Conservation (phyloP, 306 rosid genomes). For the Medicago ruthenica region DNA sequence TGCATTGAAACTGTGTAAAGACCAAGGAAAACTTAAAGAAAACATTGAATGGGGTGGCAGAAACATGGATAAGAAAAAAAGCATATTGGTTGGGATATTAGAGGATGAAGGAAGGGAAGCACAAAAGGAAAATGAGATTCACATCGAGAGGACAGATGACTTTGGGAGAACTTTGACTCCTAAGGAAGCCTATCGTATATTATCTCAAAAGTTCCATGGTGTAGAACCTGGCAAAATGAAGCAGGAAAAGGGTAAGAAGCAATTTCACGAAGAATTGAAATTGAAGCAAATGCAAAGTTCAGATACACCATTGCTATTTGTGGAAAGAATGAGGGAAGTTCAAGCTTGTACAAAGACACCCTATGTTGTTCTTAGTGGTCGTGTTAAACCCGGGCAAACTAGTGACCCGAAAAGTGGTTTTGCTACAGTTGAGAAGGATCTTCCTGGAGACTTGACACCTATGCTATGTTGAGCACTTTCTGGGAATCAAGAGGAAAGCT, state of each 20-base stretch:
- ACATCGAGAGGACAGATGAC: constrained; percentile 88
- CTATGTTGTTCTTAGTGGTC: constrained; percentile 94
- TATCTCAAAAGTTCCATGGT: constrained; percentile 92
- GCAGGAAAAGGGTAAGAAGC: constrained; percentile 92
- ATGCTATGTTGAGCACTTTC: background rate
- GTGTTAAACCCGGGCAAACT: constrained; percentile 73
- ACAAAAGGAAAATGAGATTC: constrained; percentile 78
- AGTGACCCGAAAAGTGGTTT: no score
- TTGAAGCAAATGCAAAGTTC: constrained; percentile 91
- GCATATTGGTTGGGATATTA: constrained; percentile 80
- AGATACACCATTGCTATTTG: constrained; percentile 80
- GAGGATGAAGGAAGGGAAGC: constrained; percentile 70
- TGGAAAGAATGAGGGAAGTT: constrained; percentile 94
- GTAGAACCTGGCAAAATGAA: constrained; percentile 94
- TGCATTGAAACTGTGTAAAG: constrained; percentile 78
- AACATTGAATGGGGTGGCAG: constrained; percentile 95
- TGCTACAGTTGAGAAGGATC: no score
- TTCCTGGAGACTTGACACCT: no score
- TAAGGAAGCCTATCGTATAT: constrained; percentile 77
- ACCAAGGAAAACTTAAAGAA: constrained; percentile 91
- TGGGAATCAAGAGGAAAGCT: background rate
- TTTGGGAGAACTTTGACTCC: constrained; percentile 93
- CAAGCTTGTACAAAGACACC: constrained; percentile 82
- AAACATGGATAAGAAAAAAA: constrained; percentile 97
- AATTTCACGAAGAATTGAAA: constrained; percentile 80